Conservation (phyloP, 306 rosid genomes). For the Medicago lupulina region DNA sequence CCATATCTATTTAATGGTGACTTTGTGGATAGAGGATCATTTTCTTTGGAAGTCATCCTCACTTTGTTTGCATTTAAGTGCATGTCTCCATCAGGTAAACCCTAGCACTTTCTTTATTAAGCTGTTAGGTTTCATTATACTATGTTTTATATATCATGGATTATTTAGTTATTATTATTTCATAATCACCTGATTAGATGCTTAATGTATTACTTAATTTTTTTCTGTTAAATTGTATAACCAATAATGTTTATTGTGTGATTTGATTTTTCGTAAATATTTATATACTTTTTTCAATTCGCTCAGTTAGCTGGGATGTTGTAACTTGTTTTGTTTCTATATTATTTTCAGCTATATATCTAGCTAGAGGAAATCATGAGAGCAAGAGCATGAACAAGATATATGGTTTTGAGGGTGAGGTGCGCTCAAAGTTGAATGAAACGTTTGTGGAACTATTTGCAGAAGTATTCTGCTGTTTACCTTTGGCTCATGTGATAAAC, state of each 20-base stretch:
- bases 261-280: constrained; percentile 9
- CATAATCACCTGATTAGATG: constrained; percentile 14
- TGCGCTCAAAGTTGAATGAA: constrained; percentile 84
- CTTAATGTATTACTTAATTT: not conserved
- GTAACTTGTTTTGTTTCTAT: constrained; percentile 32
- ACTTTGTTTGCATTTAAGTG: constrained; percentile 97
- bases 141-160: not conserved
- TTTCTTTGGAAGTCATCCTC: constrained; percentile 95
- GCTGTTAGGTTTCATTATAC: constrained; percentile 15
- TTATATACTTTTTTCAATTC: constrained; percentile 5
- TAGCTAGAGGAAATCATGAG: constrained; percentile 97
- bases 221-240: not conserved
- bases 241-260: not conserved
- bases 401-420: constrained; percentile 99
- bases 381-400: constrained; percentile 99
- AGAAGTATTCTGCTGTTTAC: constrained; percentile 92
- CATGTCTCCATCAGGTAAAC: constrained; percentile 96
- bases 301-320: not conserved
- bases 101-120: constrained; percentile 29
- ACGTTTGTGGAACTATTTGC: constrained; percentile 96
- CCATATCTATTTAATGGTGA: constrained; percentile 98
- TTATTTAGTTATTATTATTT: not conserved
- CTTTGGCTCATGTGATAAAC: constrained; percentile 91
- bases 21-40: constrained; percentile 99
- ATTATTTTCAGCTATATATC: constrained; percentile 77